These are phyloP conservation scores for Wickerhamiella lipophila DNA, from an alignment of 805 yeast species.

Conservation along the genomic window DNA sequence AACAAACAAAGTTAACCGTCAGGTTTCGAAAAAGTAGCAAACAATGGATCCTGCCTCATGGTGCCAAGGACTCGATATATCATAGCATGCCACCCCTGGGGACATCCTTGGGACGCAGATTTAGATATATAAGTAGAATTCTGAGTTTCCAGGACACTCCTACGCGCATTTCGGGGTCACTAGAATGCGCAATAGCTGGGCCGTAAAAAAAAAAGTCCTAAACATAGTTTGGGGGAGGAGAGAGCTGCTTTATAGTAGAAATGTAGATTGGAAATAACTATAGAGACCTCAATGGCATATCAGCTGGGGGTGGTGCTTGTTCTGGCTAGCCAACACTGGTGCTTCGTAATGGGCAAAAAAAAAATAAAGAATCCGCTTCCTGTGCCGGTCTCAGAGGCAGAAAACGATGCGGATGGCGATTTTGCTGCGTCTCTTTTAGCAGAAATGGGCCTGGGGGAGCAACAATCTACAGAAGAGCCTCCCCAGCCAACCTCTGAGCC, in stretches of 20 bases:
- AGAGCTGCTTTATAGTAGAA: no score
- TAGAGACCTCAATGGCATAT: no score
- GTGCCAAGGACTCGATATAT: neutral
- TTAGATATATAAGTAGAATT: no score
- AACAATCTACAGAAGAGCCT: constrained; percentile 6
- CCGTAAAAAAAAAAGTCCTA: no score
- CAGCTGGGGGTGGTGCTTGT: no score
- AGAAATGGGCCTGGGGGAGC: constrained; percentile 36
- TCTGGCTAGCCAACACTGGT: no score
- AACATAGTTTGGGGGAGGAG: no score
- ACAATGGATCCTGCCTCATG: neutral
- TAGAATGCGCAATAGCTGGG: no score
- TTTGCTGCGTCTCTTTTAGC: constrained; percentile 59
- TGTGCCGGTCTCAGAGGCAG: neutral
- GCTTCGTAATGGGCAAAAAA: constrained; percentile 10
- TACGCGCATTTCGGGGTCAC: neutral
- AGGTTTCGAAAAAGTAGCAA: neutral
- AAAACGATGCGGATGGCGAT: constrained; percentile 24
- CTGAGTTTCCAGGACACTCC: no score
- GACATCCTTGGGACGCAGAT: neutral
- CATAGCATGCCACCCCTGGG: no score
- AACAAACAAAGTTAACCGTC: neutral
- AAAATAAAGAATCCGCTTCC: constrained; percentile 3
- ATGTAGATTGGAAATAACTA: no score
- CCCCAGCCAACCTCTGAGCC: constrained; percentile 14